Evolutionary conservation across 352 stramenopile species (phyloP).

Genomic region (Globisporangium viniferum): DNA sequence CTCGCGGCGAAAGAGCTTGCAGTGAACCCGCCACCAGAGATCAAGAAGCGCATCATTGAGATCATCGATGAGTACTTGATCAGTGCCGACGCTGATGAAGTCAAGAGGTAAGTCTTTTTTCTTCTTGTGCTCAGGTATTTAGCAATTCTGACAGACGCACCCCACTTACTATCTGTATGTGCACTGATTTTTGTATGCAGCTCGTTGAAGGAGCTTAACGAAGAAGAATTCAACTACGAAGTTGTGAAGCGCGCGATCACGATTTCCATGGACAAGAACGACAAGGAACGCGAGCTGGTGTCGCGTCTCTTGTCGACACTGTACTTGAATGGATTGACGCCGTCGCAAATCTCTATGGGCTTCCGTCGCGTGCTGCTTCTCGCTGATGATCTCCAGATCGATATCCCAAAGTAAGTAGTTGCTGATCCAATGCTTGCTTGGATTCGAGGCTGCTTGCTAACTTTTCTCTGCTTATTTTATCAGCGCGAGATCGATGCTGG

Average conservation of each 20-base stretch:
- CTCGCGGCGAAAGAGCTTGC: conserved; percentile 77
- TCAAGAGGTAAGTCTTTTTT: conserved; percentile 45
- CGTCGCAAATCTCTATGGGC: conserved; percentile 82
- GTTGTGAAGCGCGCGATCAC: conserved; percentile 95
- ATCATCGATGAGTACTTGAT: conserved; percentile 89
- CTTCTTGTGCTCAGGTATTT: not conserved
- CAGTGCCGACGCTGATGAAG: conserved; percentile 88
- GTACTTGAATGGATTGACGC: conserved; percentile 87
- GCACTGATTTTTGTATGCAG: conserved; percentile 21
- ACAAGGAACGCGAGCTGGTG: conserved; percentile 91
- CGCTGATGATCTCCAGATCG: conserved; percentile 95
- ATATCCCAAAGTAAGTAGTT: conserved; percentile 83
- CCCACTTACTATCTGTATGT: not conserved
- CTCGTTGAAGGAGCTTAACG: conserved; percentile 65
- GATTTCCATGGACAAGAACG: conserved; percentile 93
- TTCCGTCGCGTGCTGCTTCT: conserved; percentile 96
- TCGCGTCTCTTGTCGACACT: conserved; percentile 92
- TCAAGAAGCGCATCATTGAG: conserved; percentile 91
- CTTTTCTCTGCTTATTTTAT: not conserved
- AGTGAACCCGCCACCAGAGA: conserved; percentile 61
- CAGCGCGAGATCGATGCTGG: conserved; percentile 88
- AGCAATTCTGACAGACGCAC: not conserved
- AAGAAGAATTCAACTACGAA: conserved; percentile 85
- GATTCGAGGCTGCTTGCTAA: not conserved
- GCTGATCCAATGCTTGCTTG: not conserved